Conservation (phyloP, 1,139 yeast species). For the Hansenula sp. region DNA sequence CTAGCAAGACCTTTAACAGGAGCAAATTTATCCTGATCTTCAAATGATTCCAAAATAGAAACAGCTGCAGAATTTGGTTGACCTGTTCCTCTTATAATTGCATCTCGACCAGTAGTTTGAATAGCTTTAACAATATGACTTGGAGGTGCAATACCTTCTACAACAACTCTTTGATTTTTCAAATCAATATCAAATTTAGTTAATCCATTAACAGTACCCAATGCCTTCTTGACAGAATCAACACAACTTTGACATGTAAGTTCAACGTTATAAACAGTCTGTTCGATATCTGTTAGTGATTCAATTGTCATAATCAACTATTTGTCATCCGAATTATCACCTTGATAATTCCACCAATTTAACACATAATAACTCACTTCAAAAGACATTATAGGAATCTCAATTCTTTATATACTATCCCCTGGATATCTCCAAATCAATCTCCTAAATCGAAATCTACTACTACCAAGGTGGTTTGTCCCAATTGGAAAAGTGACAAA, state of each 20-base stretch:
- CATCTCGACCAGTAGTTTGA: constrained; percentile 76
- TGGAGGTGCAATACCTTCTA: constrained; percentile 66
- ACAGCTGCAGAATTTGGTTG: constrained; percentile 87
- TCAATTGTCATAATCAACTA: constrained; percentile 1
- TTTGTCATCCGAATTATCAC: not conserved
- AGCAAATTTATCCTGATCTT: constrained; percentile 35
- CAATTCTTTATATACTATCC: not conserved
- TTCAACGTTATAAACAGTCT: constrained; percentile 76
- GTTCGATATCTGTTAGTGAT: constrained; percentile 4
- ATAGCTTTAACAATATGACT: constrained; percentile 61
- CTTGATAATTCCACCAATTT: not conserved
- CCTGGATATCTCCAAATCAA: not conserved
- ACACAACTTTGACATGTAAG: constrained; percentile 72
- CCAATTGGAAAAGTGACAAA: not conserved
- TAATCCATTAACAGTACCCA: constrained; percentile 44
- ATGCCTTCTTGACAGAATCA: constrained; percentile 48
- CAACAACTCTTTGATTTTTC: constrained; percentile 51
- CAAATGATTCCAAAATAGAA: constrained; percentile 74
- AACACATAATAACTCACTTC: constrained; percentile 7
- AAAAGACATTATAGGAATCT: constrained; percentile 6
- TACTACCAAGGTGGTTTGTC: not conserved
- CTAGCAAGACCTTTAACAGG: constrained; percentile 88
- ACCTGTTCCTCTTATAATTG: constrained; percentile 90
- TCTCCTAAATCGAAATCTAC: no score
- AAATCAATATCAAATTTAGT: constrained; percentile 49